Percentiles rank a stretch among this genome's conserved stretches.
Evolutionary conservation across 805 yeast species (phyloP).

Genomic region (Wickerhamiella siamensis): DNA sequence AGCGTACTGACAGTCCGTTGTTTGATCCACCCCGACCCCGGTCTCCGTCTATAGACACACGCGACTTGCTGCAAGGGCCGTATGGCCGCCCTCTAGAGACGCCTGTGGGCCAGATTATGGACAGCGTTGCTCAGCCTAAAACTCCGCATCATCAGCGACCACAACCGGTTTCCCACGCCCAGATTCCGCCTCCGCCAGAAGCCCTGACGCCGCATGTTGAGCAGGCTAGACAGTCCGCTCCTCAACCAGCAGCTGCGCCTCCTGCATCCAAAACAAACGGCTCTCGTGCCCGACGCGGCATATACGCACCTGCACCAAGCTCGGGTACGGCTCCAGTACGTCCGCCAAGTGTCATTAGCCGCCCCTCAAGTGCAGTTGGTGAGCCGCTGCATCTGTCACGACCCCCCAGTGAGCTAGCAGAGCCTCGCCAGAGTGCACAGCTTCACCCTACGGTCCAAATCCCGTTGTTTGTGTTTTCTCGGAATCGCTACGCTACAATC

Average conservation of each 20-base stretch:
- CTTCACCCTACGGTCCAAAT: slow-evolving; percentile 2
- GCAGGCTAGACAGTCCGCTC: not conserved
- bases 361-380: not conserved
- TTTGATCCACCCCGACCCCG: not conserved
- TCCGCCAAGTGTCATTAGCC: not conserved
- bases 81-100: not conserved
- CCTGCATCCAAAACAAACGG: too few species aligned
- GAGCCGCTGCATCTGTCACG: not conserved
- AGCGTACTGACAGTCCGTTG: not conserved
- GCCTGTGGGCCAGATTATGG: not conserved
- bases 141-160: not conserved
- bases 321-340: not conserved
- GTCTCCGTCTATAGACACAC: not conserved
- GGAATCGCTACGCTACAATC: slow-evolving; percentile 1
- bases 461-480: slow-evolving; percentile 7
- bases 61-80: not conserved
- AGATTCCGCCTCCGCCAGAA: not conserved
- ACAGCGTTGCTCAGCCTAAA: not conserved
- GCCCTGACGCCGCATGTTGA: not conserved
- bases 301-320: not conserved
- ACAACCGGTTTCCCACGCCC: not conserved
- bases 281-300: not conserved
- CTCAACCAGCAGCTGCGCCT: not conserved
- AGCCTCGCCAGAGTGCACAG: not conserved
- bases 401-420: slow-evolving; percentile 1